phyloP scores from a whole-genome alignment of 2,329 filamentous ascomycete genomes.

The Ascochyta lentis region DNA sequence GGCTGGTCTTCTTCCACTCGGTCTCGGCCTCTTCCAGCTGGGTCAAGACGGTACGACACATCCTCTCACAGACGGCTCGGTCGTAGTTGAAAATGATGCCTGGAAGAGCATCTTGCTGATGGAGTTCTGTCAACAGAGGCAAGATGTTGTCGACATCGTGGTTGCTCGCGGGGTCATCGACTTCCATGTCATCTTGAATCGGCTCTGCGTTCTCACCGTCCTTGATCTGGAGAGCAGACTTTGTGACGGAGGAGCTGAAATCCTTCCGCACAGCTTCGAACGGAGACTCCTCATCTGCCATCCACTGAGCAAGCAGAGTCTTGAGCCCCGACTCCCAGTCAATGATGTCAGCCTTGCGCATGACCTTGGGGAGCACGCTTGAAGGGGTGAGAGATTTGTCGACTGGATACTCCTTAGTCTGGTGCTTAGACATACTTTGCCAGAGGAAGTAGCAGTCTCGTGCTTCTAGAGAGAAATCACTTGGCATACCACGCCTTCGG shows the following conservation, averaged over 20 bases:
- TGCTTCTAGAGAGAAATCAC: slow-evolving; percentile 73
- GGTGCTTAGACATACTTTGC: slow-evolving; percentile 66
- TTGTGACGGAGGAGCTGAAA: slow-evolving; percentile 32
- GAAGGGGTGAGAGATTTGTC: slow-evolving; percentile 58
- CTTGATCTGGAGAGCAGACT: slow-evolving; percentile 11
- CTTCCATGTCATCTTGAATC: slow-evolving; percentile 22
- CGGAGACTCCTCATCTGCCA: slow-evolving; percentile 61
- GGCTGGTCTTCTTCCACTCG: slow-evolving; percentile 62
- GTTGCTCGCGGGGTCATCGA: slow-evolving; percentile 32
- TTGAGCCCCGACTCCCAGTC: slow-evolving; percentile 71
- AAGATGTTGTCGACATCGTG: slow-evolving; percentile 57
- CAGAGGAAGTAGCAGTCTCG: slow-evolving; percentile 73
- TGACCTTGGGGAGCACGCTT: slow-evolving; percentile 58
- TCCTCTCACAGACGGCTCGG: slow-evolving; percentile 67
- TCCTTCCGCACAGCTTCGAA: slow-evolving; percentile 60
- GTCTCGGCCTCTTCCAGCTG: slow-evolving; percentile 63
- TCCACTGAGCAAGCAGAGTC: slow-evolving; percentile 64
- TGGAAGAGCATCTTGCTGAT: slow-evolving; percentile 70
- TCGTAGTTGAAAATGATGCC: slow-evolving; percentile 82
- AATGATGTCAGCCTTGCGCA: slow-evolving; percentile 70
- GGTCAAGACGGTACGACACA: slow-evolving; percentile 59
- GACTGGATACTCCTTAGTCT: slow-evolving; percentile 60
- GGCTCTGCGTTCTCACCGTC: slow-evolving; percentile 12
- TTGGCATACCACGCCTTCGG: slow-evolving; percentile 66
- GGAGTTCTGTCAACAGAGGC: slow-evolving; percentile 65